Evolutionary conservation across 768 basidiomycete genomes (phyloP).

Genomic region (Ramaria sp.): DNA sequence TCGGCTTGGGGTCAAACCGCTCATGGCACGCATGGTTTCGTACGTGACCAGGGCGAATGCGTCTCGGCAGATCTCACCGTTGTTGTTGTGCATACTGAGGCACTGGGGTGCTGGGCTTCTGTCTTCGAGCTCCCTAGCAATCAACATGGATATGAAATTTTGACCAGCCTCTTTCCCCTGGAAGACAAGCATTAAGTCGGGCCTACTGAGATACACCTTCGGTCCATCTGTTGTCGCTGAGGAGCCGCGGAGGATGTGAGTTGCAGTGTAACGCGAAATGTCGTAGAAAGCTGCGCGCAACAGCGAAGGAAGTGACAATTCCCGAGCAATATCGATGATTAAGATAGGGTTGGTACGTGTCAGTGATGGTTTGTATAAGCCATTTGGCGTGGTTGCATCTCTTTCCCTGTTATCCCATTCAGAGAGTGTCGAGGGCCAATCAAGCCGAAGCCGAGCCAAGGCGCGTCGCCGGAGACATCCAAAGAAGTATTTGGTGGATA

Average conservation of each 20-base stretch:
- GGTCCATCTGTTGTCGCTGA: neutral
- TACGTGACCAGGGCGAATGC: conserved; percentile 71
- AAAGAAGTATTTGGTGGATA: conserved; percentile 61
- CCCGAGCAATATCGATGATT: conserved; percentile 57
- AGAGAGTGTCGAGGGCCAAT: conserved; percentile 58
- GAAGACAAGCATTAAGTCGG: conserved; percentile 32
- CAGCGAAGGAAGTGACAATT: conserved; percentile 44
- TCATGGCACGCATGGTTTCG: conserved; percentile 57
- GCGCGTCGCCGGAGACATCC: conserved; percentile 45
- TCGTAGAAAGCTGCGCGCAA: conserved; percentile 70
- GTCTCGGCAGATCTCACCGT: conserved; percentile 39
- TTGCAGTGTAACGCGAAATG: conserved; percentile 60
- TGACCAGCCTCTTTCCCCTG: conserved; percentile 58
- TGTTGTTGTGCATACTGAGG: conserved; percentile 27
- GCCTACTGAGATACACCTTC: conserved; percentile 18
- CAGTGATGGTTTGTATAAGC: conserved; percentile 19
- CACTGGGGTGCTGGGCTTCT: conserved; percentile 41
- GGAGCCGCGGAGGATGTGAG: conserved; percentile 48
- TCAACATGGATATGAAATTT: conserved; percentile 48
- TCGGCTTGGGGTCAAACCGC: conserved; percentile 59
- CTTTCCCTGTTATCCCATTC: conserved; percentile 64
- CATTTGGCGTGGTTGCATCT: conserved; percentile 19
- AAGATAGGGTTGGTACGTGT: conserved; percentile 53
- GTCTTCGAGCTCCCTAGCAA: conserved; percentile 40
- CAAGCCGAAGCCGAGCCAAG: conserved; percentile 40